Evolutionary conservation across 345 rosid genomes (phyloP).

Genomic region (Capsella bursapastoris): DNA sequence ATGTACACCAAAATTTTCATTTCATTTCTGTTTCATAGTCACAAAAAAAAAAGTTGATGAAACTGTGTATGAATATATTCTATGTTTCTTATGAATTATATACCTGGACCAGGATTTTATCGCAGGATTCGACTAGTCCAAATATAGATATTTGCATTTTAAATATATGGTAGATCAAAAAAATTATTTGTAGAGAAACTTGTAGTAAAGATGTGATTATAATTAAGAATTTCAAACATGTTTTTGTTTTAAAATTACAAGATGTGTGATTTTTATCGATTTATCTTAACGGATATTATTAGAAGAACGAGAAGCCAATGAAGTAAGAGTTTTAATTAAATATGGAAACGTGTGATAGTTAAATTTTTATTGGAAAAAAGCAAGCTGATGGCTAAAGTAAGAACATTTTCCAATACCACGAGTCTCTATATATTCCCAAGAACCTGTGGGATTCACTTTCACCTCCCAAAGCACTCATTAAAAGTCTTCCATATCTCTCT

Average conservation of each 20-base stretch:
- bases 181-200: background rate
- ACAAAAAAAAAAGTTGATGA: background rate
- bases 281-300: no score
- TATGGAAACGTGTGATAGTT: slow-evolving; percentile 23
- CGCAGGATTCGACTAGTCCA: slow-evolving; percentile 14
- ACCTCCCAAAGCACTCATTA: slow-evolving; percentile 35
- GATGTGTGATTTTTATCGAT: no score
- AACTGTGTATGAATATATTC: slow-evolving; percentile 6
- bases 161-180: background rate
- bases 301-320: background rate
- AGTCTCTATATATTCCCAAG: slow-evolving; percentile 40
- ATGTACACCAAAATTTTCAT: slow-evolving; percentile 16
- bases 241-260: no score
- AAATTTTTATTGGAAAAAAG: slow-evolving; percentile 14
- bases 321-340: background rate
- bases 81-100: slow-evolving; percentile 21
- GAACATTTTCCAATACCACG: slow-evolving; percentile 36
- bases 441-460: slow-evolving; percentile 38
- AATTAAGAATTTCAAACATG: no score
- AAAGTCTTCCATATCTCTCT: slow-evolving; percentile 11
- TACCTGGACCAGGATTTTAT: background rate
- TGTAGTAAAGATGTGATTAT: no score
- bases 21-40: slow-evolving; percentile 27
- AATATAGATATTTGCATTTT: background rate
- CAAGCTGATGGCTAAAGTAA: slow-evolving; percentile 42